These are phyloP conservation scores for Hemerocallis citrina DNA, from an alignment of 106 monocot species.

Conservation along the genomic window DNA sequence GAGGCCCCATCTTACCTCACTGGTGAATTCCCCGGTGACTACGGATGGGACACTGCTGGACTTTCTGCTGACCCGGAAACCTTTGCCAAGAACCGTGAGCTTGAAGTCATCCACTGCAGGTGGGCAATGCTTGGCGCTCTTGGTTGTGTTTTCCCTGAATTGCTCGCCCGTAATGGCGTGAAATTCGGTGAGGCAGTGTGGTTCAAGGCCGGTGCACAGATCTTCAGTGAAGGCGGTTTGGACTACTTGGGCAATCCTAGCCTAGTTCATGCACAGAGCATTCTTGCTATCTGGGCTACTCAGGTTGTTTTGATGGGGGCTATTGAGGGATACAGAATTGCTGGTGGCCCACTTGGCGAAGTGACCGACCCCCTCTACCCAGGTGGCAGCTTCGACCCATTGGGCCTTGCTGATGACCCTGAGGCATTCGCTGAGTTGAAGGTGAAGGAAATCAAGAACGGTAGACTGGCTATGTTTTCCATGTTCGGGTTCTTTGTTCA, in stretches of 20 bases:
- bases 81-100: constrained; percentile 35
- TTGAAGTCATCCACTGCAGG: constrained; percentile 33
- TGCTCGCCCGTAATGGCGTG: constrained; percentile 30
- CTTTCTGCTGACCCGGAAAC: constrained; percentile 34
- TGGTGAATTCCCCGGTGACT: constrained; percentile 57
- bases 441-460: constrained; percentile 41
- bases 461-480: constrained; percentile 32
- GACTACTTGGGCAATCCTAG: constrained; percentile 31
- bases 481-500: constrained; percentile 37
- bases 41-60: constrained; percentile 38
- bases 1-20: constrained; percentile 57
- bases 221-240: constrained; percentile 28
- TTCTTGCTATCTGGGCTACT: constrained; percentile 26
- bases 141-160: constrained; percentile 28
- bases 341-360: constrained; percentile 64
- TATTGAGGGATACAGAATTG: constrained; percentile 57
- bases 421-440: constrained; percentile 36
- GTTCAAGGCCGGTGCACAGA: constrained; percentile 29
- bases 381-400: constrained; percentile 36
- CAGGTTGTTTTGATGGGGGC: constrained; percentile 55
- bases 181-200: constrained; percentile 28
- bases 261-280: constrained; percentile 28
- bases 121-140: constrained; percentile 36
- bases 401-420: constrained; percentile 30
- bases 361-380: constrained; percentile 32